Evolutionary conservation across 495 filamentous ascomycete genomes (phyloP).

Genomic region (Aspergillus baeticus): DNA sequence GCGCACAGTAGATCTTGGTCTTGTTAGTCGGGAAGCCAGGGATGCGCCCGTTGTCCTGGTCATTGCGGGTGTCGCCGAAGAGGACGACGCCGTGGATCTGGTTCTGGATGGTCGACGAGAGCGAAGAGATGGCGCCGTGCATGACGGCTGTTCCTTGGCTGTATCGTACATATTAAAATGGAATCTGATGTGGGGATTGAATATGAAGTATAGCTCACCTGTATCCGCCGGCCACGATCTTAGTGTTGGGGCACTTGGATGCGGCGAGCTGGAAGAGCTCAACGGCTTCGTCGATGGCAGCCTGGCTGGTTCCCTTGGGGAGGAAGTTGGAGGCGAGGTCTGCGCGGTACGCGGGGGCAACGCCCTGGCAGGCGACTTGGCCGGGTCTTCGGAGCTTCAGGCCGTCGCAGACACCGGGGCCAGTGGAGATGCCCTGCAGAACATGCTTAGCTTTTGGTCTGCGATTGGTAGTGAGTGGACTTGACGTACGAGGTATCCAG

Average conservation of each 20-base stretch:
- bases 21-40: conserved; percentile 43
- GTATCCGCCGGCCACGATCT: conserved; percentile 56
- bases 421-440: conserved; percentile 43
- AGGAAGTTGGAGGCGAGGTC: conserved; percentile 25
- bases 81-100: conserved; percentile 51
- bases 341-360: conserved; percentile 31
- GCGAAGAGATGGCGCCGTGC: conserved; percentile 44
- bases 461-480: not conserved
- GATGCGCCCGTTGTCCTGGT: conserved; percentile 46
- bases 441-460: not conserved
- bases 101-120: conserved; percentile 34
- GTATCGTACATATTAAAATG: too few relatives aligned
- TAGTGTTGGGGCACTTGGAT: conserved; percentile 50
- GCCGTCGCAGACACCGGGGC: conserved; percentile 36
- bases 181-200: too few relatives aligned
- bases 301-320: conserved; percentile 24
- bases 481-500: conserved; percentile 48
- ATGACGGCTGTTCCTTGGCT: conserved; percentile 57
- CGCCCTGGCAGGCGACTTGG: conserved; percentile 34
- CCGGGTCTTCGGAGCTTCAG: conserved; percentile 25
- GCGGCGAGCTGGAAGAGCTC: conserved; percentile 35
- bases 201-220: conserved; percentile 21
- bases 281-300: conserved; percentile 38
- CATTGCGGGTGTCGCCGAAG: conserved; percentile 57
- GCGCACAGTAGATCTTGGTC: conserved; percentile 48